A percentile compares a stretch with the other conserved stretches of the same genome.
These are phyloP conservation scores for Bipolaris oryzae DNA, from an alignment of 2,329 filamentous ascomycete genomes.

Conservation along the genomic window DNA sequence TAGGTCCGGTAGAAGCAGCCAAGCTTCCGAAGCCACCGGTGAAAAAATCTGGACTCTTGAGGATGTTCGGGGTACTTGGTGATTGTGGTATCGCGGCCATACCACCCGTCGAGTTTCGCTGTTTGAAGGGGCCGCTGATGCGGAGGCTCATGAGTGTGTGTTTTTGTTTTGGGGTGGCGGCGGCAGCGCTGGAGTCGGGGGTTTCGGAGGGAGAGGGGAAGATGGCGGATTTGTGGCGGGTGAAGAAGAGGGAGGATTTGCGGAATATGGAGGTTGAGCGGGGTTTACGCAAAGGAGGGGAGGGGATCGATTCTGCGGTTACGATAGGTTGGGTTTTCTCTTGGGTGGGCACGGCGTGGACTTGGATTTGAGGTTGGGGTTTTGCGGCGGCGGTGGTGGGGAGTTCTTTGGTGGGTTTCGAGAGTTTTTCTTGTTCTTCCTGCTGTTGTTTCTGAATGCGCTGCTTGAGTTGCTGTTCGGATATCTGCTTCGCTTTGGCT, in stretches of 20 bases:
- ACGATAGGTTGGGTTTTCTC: conserved; percentile 4
- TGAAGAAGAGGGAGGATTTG: conserved; percentile 17
- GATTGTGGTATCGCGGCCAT: conserved; percentile 1
- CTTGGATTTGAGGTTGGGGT: background rate
- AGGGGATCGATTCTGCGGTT: conserved; percentile 3
- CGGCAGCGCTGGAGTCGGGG: too few species aligned
- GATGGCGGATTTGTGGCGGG: conserved; percentile 5
- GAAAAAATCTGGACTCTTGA: conserved; percentile 10
- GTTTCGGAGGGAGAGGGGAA: background rate
- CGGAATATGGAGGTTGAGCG: conserved; percentile 13
- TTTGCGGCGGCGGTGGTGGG: background rate
- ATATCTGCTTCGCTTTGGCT: background rate
- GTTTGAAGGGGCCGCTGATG: conserved; percentile 15
- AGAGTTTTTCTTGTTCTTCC: background rate
- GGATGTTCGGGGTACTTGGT: background rate
- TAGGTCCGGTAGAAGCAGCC: too few species aligned
- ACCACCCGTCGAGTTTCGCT: background rate
- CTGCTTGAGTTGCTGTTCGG: background rate
- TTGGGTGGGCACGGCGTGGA: background rate
- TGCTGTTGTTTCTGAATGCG: conserved; percentile 2
- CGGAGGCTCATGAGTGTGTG: conserved; percentile 23
- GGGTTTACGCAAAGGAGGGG: conserved; percentile 1
- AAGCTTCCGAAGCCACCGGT: background rate
- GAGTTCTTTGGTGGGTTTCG: background rate
- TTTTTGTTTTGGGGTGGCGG: conserved; percentile 14